Base-by-base conservation (phyloP, 352 stramenopile genomes). In the Phytophthora multivora region DNA sequence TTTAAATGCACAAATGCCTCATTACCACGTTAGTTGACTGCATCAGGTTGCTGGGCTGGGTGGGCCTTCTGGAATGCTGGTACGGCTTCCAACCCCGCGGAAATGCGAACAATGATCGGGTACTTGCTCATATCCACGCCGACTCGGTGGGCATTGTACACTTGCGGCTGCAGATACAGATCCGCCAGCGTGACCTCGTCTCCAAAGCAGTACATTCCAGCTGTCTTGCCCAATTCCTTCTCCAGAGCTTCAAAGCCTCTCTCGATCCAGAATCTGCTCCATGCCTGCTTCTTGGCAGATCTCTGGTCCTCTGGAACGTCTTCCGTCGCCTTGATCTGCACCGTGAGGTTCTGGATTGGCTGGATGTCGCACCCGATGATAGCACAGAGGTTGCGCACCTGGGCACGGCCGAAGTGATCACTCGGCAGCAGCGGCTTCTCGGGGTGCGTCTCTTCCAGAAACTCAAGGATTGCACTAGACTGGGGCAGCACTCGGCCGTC, bases 321-420 rank as follows among this genome's bases (percentile, higher is more conserved):
- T 49, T 84, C 74, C 8, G 59, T 75, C 4, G 61, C 63, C 51
- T 88, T 84, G 12, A 86, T 60, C 54, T 95, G 66, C 19, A 95
- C 76, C 6, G 68, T 63, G 28, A 96, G 63, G 62, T 98, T 98
- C 76, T 98, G 92, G 25, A 98, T 74, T 2, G 91, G 93, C 71
- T 98, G 92, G 35, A 89, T 98, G 42, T 96, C 91, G 28, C 87
- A 86, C 45, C 93, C 95, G 28, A 98, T 90, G 40, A 98, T 87
- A 38, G 93, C 85, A 21, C 86, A 93, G 48, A 98, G 75, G 65
- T 96, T 93, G 68, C 87, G 85, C 23, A 93, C 89, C 19, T 86
- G 79, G 15, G 87, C 85, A 23, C 87, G 81, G 13, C 83, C 66
- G 38, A 91, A 63, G 8, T 73, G 62, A 58, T 97, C 84, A 16